phyloP scores from a whole-genome alignment of 2,329 filamentous ascomycete genomes.

The Orbilia oligospora region DNA sequence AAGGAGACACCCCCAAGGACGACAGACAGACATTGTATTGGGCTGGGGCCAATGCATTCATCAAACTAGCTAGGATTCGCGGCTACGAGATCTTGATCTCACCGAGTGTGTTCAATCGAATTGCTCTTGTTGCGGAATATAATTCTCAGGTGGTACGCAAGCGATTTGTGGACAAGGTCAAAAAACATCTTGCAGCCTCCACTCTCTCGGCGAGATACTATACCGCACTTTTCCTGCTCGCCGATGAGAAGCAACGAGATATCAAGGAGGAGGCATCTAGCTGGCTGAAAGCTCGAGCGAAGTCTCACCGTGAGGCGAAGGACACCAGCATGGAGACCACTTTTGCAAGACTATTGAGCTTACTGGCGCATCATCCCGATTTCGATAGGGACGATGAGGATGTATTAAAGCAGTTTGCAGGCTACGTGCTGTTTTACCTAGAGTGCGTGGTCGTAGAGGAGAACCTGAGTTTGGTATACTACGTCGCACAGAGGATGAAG shows the following conservation, averaged over 20 bases:
- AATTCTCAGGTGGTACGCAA: constrained; percentile 79
- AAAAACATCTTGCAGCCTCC: constrained; percentile 86
- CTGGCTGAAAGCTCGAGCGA: constrained; percentile 87
- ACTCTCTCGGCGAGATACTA: constrained; percentile 84
- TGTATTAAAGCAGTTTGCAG: constrained; percentile 79
- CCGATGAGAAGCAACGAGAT: constrained; percentile 85
- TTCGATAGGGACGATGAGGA: constrained; percentile 78
- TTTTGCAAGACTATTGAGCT: constrained; percentile 84
- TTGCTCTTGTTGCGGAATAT: constrained; percentile 87
- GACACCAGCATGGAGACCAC: constrained; percentile 81
- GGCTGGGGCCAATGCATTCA: constrained; percentile 81
- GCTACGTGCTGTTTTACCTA: constrained; percentile 92
- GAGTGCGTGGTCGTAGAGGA: constrained; percentile 84
- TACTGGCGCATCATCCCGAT: constrained; percentile 94
- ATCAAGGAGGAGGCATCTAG: constrained; percentile 83
- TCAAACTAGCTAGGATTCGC: constrained; percentile 86
- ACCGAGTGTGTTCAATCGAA: constrained; percentile 81
- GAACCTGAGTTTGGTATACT: constrained; percentile 89
- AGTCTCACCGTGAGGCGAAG: constrained; percentile 69
- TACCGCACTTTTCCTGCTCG: constrained; percentile 88
- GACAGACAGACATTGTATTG: constrained; percentile 87
- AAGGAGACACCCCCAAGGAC: constrained; percentile 79
- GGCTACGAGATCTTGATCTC: constrained; percentile 82
- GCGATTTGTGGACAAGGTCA: constrained; percentile 85
- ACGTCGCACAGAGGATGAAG: constrained; percentile 93